phyloP scores from a whole-genome alignment of 2,329 filamentous ascomycete species.

The Penicillium glabrum region DNA sequence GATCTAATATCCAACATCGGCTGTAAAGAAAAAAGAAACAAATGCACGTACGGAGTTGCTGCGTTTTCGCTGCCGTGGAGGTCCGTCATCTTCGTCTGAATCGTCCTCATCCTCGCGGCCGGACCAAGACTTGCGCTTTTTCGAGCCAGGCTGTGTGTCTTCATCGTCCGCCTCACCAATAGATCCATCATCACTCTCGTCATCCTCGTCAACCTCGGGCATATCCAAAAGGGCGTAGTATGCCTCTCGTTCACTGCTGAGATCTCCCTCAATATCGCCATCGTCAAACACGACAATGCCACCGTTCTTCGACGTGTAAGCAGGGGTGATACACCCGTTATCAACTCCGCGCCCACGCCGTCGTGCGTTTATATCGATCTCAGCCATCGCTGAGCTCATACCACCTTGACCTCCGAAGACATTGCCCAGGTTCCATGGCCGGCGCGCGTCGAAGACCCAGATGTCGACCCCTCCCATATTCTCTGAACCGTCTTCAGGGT shows the following conservation, averaged over 20 bases:
- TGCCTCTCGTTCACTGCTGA: constrained; percentile 72
- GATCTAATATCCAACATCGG: not conserved
- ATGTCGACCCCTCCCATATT: constrained; percentile 83
- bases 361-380: constrained; percentile 39
- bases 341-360: constrained; percentile 66
- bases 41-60: constrained; percentile 72
- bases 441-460: constrained; percentile 87
- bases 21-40: not conserved
- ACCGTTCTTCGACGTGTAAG: constrained; percentile 75
- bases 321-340: constrained; percentile 68
- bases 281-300: constrained; percentile 95
- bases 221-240: constrained; percentile 86
- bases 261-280: constrained; percentile 85
- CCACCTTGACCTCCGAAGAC: constrained; percentile 76
- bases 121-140: constrained; percentile 80
- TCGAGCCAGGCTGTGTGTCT: constrained; percentile 45
- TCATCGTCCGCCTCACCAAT: constrained; percentile 56
- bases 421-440: constrained; percentile 93
- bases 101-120: constrained; percentile 67
- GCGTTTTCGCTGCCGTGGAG: constrained; percentile 75
- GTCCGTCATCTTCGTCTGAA: constrained; percentile 68
- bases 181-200: constrained; percentile 59
- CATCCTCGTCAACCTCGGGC: constrained; percentile 80
- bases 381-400: constrained; percentile 50
- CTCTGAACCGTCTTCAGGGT: constrained; percentile 61